Evolutionary conservation across 2,329 filamentous ascomycete species (phyloP), one percentile per base, ranked within the genome.

Genomic region (Trichoderma koningii): DNA sequence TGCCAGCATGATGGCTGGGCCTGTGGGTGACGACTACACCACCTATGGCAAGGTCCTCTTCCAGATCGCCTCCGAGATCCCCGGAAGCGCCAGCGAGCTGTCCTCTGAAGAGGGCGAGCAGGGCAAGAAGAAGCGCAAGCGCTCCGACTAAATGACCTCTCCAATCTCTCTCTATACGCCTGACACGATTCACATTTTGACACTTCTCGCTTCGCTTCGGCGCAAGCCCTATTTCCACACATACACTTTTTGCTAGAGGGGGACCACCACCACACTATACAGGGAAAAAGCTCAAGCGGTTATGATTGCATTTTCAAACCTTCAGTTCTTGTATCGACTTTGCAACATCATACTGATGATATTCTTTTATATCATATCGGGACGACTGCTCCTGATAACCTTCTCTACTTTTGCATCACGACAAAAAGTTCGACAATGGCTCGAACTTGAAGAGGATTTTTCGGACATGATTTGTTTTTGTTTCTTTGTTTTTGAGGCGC

Each of bases 11-110:
- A 80, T 80, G 76, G 74, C 77, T 17, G 75, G 76, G 6, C 71
- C 77, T 15, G 75, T 82, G 47, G 81, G 82, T 17, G 85, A 87
- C n/a, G 89, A 92, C 67, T 87, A 88, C 65, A 82, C 83, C 70
- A 82, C 83, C 66, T 85, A 92, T 66, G 91, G 92, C 70, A 89
- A 89, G 73, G 89, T 92, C 48, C 86, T 96, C 68, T 96, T 93
- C 81, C 90, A 93, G 76, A 87, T 92, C 63, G 88, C 91, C 30
- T 85, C 90, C 34, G 89, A 90, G 70, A 84, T 90, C 59, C 87
- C 90, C 44, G 88, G 88, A 69, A 91, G 85, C 71, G 79, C 80
- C 14, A 86, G 82, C 71, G 85, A 87, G n/a, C 70, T 79, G 44
- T 85, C 84, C 2, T 85, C 83, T 3, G 84, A 85, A 23, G 83